These are phyloP conservation scores for Sporisorium sorghi DNA, from an alignment of 1,284 basidiomycete genomes.

Conservation along the genomic window DNA sequence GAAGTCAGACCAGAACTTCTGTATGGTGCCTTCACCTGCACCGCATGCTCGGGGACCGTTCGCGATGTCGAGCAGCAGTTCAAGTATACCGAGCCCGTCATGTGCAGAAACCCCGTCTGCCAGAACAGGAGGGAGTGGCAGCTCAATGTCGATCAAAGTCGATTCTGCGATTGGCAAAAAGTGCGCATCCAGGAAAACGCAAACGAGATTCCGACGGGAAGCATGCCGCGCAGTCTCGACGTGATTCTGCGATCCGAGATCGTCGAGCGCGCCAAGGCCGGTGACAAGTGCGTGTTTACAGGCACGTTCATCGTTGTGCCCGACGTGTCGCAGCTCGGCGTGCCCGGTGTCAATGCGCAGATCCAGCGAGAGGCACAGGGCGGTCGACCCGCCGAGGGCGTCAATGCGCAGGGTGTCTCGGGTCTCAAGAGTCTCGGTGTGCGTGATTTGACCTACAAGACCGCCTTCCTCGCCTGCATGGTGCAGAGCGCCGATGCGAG, in stretches of 20 bases:
- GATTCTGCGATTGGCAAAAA: conserved; percentile 99
- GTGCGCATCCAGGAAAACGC: conserved; percentile 99
- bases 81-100: conserved; percentile 97
- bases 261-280: conserved; percentile 96
- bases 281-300: conserved; percentile 98
- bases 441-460: conserved; percentile 95
- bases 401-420: conserved; percentile 82
- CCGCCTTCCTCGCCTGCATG: conserved; percentile 98
- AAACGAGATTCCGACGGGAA: conserved; percentile 97
- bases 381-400: conserved; percentile 75
- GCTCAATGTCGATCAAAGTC: conserved; percentile 93
- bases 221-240: conserved; percentile 81
- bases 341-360: conserved; percentile 94
- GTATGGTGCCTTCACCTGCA: conserved; percentile 92
- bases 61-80: conserved; percentile 98
- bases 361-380: conserved; percentile 84
- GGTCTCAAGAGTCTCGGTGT: conserved; percentile 95
- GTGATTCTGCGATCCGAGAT: conserved; percentile 94
- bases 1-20: conserved; percentile 96
- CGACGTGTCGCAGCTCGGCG: conserved; percentile 93
- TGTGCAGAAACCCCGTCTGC: conserved; percentile 93
- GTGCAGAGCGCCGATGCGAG: conserved; percentile 86
- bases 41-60: conserved; percentile 86
- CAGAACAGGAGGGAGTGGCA: conserved; percentile 91
- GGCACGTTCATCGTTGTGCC: conserved; percentile 98